A percentile compares a stretch with the other conserved stretches of the same genome.
Conservation (phyloP, 129 eudicot species). For the Mikania micrantha region DNA sequence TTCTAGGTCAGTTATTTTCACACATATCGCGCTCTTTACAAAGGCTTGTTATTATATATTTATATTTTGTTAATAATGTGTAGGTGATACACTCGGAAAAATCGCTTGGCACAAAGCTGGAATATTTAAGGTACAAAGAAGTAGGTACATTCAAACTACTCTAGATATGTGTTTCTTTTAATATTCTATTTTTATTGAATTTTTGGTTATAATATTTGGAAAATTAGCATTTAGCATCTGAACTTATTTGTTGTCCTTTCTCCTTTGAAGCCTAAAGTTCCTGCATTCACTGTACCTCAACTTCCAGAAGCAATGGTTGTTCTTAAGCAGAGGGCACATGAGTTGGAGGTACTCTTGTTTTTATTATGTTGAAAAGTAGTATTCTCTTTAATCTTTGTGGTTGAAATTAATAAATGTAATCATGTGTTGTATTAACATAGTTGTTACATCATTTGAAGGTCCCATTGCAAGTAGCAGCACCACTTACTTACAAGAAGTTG, state of each 20-base stretch:
- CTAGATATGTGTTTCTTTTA: conserved; percentile 5
- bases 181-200: conserved; percentile 11
- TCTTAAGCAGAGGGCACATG: conserved; percentile 54
- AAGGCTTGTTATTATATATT: not conserved
- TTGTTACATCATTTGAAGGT: conserved; percentile 35
- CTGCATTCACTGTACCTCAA: conserved; percentile 86
- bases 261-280: conserved; percentile 63
- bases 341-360: conserved; percentile 42
- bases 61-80: conserved; percentile 1
- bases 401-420: not conserved
- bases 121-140: conserved; percentile 67
- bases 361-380: not conserved
- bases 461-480: conserved; percentile 54
- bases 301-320: conserved; percentile 73
- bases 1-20: conserved; percentile 48
- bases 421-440: conserved; percentile 12
- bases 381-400: not conserved
- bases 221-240: conserved; percentile 15
- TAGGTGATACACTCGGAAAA: conserved; percentile 68
- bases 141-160: conserved; percentile 11
- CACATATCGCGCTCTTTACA: not conserved
- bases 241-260: conserved; percentile 31
- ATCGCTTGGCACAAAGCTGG: conserved; percentile 95
- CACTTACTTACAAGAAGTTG: conserved; percentile 39
- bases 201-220: conserved; percentile 17